Conservation (phyloP, 495 filamentous ascomycete species). For the Podospora pseudoanserina region DNA sequence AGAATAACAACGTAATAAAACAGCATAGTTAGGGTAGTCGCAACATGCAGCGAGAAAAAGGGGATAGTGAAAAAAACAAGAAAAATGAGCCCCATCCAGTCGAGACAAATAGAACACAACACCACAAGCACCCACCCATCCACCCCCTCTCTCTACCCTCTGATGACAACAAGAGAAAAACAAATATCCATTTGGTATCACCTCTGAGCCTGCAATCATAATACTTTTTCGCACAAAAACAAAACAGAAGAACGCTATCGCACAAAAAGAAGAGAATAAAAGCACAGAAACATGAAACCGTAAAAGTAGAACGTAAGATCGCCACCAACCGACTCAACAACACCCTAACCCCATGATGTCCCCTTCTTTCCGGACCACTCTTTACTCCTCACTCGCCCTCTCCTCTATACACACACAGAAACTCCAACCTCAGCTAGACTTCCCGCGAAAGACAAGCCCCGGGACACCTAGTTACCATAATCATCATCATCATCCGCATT, state of each 20-base stretch:
- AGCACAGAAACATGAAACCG: constrained; percentile 1
- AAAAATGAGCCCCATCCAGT: too few relatives aligned
- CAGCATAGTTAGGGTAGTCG: too few relatives aligned
- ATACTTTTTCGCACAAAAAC: constrained; percentile 3
- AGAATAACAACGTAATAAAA: too few relatives aligned
- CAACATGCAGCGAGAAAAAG: too few relatives aligned
- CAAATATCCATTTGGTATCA: background rate
- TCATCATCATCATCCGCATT: constrained; percentile 64
- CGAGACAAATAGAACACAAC: background rate
- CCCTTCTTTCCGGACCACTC: background rate
- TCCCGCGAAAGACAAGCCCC: background rate
- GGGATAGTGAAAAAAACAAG: too few relatives aligned
- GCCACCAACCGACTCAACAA: background rate
- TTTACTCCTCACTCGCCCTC: too few relatives aligned
- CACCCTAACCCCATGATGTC: background rate
- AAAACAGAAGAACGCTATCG: background rate
- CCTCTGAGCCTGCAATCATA: background rate
- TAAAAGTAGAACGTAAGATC: background rate
- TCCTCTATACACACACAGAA: background rate
- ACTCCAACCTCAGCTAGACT: background rate
- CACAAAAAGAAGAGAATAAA: background rate
- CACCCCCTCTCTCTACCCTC: background rate
- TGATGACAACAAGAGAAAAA: background rate
- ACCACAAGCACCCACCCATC: background rate
- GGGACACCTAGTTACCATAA: constrained; percentile 12